phyloP scores from a whole-genome alignment of 768 basidiomycete species.

The Cyclocybe cylindracea region DNA sequence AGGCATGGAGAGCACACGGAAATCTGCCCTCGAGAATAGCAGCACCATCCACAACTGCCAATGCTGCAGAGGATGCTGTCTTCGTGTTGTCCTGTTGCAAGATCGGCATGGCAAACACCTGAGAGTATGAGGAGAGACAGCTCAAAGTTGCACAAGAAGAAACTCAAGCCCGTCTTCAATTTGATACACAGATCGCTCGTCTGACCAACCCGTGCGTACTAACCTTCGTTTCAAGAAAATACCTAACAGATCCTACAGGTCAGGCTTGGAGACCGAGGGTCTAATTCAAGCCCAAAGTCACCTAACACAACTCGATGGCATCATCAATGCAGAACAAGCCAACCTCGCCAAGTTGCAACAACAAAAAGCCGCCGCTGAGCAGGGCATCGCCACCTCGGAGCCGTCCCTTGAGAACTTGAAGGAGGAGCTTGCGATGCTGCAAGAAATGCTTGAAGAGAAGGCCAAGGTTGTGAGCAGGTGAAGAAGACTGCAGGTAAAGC shows the following conservation, averaged over 20 bases:
- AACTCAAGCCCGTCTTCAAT: conserved; percentile 79
- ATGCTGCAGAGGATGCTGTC: conserved; percentile 78
- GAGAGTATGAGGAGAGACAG: conserved; percentile 93
- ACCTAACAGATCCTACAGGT: conserved; percentile 40
- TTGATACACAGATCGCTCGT: conserved; percentile 83
- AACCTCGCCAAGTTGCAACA: conserved; percentile 55
- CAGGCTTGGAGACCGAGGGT: conserved; percentile 81
- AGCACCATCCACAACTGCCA: conserved; percentile 55
- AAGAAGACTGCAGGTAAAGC: conserved; percentile 73
- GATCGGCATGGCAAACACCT: conserved; percentile 79
- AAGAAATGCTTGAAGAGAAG: conserved; percentile 71
- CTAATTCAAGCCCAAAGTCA: conserved; percentile 66
- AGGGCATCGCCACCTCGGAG: conserved; percentile 62
- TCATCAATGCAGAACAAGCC: conserved; percentile 50
- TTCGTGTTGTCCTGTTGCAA: conserved; percentile 78
- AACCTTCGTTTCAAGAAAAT: neutral
- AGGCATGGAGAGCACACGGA: conserved; percentile 59
- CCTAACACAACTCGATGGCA: conserved; percentile 51
- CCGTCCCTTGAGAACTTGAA: conserved; percentile 55
- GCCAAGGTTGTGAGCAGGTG: conserved; percentile 73
- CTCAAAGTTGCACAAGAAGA: conserved; percentile 87
- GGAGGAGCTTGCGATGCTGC: conserved; percentile 60
- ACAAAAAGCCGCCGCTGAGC: conserved; percentile 54
- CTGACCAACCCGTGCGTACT: conserved; percentile 77
- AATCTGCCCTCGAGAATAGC: conserved; percentile 58